Percentiles rank a stretch among this genome's conserved stretches.
Evolutionary conservation across 2,329 filamentous ascomycete species (phyloP).

Genomic region (Rhexocercosporidium sp.): DNA sequence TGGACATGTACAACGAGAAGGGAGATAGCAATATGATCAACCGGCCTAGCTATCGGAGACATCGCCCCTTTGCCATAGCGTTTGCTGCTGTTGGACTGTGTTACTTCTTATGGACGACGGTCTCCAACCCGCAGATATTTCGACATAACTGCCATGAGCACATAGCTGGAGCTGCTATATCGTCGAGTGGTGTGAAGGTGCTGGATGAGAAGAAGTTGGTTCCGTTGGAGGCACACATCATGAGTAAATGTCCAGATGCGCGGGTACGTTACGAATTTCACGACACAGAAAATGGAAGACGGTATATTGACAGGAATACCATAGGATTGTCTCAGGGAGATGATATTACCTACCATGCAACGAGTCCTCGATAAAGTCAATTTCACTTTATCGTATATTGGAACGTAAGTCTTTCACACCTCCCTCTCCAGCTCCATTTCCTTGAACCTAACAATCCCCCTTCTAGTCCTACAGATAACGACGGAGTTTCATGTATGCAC

Average conservation of each 20-base stretch:
- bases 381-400: slow-evolving; percentile 91
- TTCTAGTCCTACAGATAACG: slow-evolving; percentile 69
- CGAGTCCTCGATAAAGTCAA: slow-evolving; percentile 81
- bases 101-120: slow-evolving; percentile 31
- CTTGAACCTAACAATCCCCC: slow-evolving; percentile 7
- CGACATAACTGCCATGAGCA: slow-evolving; percentile 15
- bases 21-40: slow-evolving; percentile 23
- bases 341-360: slow-evolving; percentile 89
- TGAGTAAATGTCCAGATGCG: slow-evolving; percentile 96
- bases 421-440: background rate
- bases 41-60: slow-evolving; percentile 26
- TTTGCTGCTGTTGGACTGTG: slow-evolving; percentile 32
- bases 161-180: background rate
- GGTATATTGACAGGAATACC: slow-evolving; percentile 3
- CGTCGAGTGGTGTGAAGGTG: background rate
- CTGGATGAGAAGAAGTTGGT: slow-evolving; percentile 51
- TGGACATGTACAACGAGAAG: slow-evolving; percentile 29
- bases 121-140: slow-evolving; percentile 15
- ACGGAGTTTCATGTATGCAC: slow-evolving; percentile 87
- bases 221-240: slow-evolving; percentile 91
- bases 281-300: background rate
- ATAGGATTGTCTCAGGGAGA: slow-evolving; percentile 75
- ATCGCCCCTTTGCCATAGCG: slow-evolving; percentile 30
- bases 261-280: slow-evolving; percentile 49
- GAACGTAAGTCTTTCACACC: slow-evolving; percentile 58